These are phyloP conservation scores for Solanum virginianum DNA, from an alignment of 257 asterid species.

Conservation along the genomic window DNA sequence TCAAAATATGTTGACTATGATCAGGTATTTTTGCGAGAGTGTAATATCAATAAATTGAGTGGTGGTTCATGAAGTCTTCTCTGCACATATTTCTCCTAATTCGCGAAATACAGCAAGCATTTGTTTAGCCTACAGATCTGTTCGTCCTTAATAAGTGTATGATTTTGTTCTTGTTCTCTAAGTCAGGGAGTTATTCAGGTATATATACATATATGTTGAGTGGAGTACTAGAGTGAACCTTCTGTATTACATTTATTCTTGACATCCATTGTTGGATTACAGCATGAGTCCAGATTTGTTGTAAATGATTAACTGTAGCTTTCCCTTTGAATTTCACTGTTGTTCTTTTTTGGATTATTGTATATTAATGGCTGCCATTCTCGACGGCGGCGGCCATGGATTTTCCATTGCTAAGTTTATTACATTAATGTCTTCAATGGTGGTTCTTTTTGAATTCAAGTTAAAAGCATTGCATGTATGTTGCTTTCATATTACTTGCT, in stretches of 20 bases:
- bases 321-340: neutral
- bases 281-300: neutral
- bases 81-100: neutral
- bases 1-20: constrained; percentile 58
- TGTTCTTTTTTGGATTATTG: neutral
- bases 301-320: constrained; percentile 14
- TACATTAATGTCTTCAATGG: neutral
- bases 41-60: constrained; percentile 61
- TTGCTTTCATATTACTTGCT: neutral
- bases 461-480: neutral
- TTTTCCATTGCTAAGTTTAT: neutral
- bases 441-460: neutral
- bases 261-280: constrained; percentile 1
- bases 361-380: neutral
- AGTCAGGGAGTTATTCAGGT: neutral
- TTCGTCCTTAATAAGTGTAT: neutral
- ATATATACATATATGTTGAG: neutral
- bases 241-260: neutral
- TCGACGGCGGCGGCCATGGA: neutral
- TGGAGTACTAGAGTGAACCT: neutral
- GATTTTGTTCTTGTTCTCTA: neutral
- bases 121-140: neutral
- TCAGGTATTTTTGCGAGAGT: constrained; percentile 61
- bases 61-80: neutral
- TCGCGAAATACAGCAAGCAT: neutral